Conservation (phyloP, 192 early-diverging fungal genomes). For the Linnemannia zychae region DNA sequence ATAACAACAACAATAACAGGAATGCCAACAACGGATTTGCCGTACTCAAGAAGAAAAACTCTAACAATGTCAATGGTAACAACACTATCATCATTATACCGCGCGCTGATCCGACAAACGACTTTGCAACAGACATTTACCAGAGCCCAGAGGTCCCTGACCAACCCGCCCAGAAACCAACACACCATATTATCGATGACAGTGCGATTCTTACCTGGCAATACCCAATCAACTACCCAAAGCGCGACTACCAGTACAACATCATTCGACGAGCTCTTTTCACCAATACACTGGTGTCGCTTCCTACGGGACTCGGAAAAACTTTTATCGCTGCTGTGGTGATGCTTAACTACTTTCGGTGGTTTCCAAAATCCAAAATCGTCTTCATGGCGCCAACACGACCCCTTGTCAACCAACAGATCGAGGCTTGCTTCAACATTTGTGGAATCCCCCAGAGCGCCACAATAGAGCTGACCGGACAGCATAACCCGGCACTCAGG, state of each 20-base stretch:
- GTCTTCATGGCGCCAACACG: conserved; percentile 95
- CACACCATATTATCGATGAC: conserved; percentile 65
- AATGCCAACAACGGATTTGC: background rate
- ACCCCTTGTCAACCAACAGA: conserved; percentile 93
- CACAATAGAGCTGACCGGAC: conserved; percentile 79
- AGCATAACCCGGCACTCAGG: conserved; percentile 58
- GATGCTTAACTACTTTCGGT: conserved; percentile 91
- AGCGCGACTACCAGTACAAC: conserved; percentile 90
- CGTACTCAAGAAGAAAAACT: background rate
- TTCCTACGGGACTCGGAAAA: conserved; percentile 92
- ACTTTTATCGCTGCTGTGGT: conserved; percentile 96
- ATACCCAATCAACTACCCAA: conserved; percentile 79
- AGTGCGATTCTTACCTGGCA: conserved; percentile 74
- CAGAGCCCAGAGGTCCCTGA: conserved; percentile 9
- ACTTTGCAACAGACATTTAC: conserved; percentile 34
- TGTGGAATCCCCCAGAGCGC: conserved; percentile 79
- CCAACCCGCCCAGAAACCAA: conserved; percentile 29
- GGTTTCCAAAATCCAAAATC: conserved; percentile 90
- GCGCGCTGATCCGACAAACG: conserved; percentile 37
- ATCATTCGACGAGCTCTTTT: conserved; percentile 83
- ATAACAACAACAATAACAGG: conserved; percentile 11
- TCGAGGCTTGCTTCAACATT: conserved; percentile 87
- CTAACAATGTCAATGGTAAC: background rate
- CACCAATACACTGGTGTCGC: conserved; percentile 88
- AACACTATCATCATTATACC: conserved; percentile 9